Percentiles rank a stretch among this genome's conserved stretches.
These are phyloP conservation scores for Megacollybia platyphylla DNA, from an alignment of 1,284 basidiomycete species.

Conservation along the genomic window DNA sequence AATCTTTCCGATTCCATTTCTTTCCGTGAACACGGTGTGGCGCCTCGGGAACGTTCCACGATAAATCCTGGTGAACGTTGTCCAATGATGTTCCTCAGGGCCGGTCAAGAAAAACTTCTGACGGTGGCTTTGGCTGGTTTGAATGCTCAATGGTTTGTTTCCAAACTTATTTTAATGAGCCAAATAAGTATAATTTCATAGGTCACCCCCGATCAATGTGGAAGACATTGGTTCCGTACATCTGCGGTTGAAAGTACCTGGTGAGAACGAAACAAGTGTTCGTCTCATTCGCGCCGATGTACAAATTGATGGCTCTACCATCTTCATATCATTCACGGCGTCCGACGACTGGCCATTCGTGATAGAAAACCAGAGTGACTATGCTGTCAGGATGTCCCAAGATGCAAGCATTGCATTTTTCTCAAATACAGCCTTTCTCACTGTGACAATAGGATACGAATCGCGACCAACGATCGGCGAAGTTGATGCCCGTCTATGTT, in stretches of 20 bases:
- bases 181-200: slow-evolving; percentile 16
- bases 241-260: slow-evolving; percentile 48
- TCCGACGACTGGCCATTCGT: slow-evolving; percentile 84
- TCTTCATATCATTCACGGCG: slow-evolving; percentile 70
- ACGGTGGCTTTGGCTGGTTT: slow-evolving; percentile 80
- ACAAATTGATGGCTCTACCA: slow-evolving; percentile 77
- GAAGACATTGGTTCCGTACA: slow-evolving; percentile 84
- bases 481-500: slow-evolving; percentile 32
- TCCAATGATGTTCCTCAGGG: slow-evolving; percentile 61
- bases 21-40: slow-evolving; percentile 78
- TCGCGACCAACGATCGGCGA: slow-evolving; percentile 24
- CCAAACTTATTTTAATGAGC: background rate
- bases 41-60: slow-evolving; percentile 55
- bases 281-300: slow-evolving; percentile 77
- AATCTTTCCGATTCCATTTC: slow-evolving; percentile 57
- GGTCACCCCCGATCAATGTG: slow-evolving; percentile 89
- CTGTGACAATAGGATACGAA: slow-evolving; percentile 30
- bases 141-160: slow-evolving; percentile 68
- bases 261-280: slow-evolving; percentile 20
- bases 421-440: slow-evolving; percentile 1
- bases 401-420: slow-evolving; percentile 27
- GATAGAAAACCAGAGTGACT: slow-evolving; percentile 84
- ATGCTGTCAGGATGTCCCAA: slow-evolving; percentile 66
- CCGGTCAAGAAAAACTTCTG: slow-evolving; percentile 59
- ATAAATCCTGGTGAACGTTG: slow-evolving; percentile 60